Percentiles rank a stretch among this genome's conserved stretches.
Conservation (phyloP, 805 yeast species). For the Lipomyces oligophaga region DNA sequence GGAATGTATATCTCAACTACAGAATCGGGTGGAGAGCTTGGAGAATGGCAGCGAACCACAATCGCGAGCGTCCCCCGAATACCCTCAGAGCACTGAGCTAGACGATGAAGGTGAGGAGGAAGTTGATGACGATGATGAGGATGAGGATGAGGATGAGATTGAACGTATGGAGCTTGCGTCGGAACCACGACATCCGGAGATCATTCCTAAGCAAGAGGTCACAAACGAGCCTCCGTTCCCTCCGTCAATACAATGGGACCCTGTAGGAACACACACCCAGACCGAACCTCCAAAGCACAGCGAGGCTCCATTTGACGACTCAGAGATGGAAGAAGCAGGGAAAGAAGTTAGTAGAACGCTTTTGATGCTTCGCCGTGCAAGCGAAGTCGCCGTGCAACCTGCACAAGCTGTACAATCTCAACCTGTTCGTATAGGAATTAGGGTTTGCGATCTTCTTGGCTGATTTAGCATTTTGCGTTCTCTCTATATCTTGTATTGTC, state of each 20-base stretch:
- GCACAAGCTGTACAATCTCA: background rate
- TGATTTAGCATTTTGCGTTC: background rate
- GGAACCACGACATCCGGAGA: no score
- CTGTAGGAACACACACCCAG: no score
- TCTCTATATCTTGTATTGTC: background rate
- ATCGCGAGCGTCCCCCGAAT: background rate
- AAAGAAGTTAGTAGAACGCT: constrained; percentile 24
- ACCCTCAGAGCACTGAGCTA: constrained; percentile 1
- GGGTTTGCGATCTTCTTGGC: constrained; percentile 27
- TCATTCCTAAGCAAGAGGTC: background rate
- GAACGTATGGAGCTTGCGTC: constrained; percentile 3
- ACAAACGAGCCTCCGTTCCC: background rate
- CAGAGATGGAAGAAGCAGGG: constrained; percentile 27
- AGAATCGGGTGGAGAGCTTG: constrained; percentile 11
- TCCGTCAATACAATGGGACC: no score
- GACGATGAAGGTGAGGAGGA: constrained; percentile 39
- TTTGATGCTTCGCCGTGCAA: constrained; percentile 23
- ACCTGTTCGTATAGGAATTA: constrained; percentile 13
- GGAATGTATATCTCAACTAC: constrained; percentile 24
- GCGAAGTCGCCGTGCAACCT: constrained; percentile 6
- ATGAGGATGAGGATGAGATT: constrained; percentile 20
- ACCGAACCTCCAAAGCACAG: background rate
- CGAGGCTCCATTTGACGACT: constrained; percentile 13
- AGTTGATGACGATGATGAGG: constrained; percentile 35
- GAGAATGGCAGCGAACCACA: constrained; percentile 9